Evolutionary conservation across 2,329 filamentous ascomycete genomes (phyloP).

Genomic region (Ceratocystis alfenasii): DNA sequence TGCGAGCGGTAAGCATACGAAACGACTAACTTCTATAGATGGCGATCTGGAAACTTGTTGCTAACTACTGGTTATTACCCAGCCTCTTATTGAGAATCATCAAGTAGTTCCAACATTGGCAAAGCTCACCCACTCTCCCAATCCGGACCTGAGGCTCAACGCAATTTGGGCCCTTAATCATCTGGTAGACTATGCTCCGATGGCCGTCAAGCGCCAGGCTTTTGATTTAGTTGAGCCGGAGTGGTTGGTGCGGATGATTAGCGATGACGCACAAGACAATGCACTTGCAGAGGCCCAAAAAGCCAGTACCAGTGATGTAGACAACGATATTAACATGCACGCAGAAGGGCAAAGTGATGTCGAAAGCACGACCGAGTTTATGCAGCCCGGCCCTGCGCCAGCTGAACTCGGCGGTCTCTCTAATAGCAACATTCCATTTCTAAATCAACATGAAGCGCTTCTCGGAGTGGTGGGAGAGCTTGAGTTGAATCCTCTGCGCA

Average conservation of each 20-base stretch:
- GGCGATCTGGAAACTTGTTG: not conserved
- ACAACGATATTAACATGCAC: conserved; percentile 36
- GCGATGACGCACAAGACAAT: conserved; percentile 36
- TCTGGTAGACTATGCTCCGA: conserved; percentile 56
- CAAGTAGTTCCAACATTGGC: conserved; percentile 69
- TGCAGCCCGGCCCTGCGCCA: conserved; percentile 11
- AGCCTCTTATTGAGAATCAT: conserved; percentile 56
- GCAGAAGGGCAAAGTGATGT: conserved; percentile 51
- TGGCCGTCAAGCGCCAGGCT: conserved; percentile 59
- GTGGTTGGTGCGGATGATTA: conserved; percentile 72
- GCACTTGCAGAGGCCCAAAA: conserved; percentile 30
- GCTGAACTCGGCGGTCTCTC: conserved; percentile 13
- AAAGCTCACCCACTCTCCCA: conserved; percentile 68
- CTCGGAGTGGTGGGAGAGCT: conserved; percentile 1
- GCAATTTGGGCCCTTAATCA: conserved; percentile 93
- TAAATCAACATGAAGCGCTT: conserved; percentile 10
- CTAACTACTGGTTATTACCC: conserved; percentile 13
- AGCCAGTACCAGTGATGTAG: not conserved
- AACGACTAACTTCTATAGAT: not conserved
- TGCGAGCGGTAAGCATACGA: conserved; percentile 58
- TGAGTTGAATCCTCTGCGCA: conserved; percentile 31
- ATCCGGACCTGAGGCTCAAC: conserved; percentile 68
- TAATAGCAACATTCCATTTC: conserved; percentile 12
- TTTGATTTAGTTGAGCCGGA: conserved; percentile 64
- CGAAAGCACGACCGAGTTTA: conserved; percentile 29